Evolutionary conservation across 208 protist species (phyloP).

Genomic region (Leishmania mexicana): DNA sequence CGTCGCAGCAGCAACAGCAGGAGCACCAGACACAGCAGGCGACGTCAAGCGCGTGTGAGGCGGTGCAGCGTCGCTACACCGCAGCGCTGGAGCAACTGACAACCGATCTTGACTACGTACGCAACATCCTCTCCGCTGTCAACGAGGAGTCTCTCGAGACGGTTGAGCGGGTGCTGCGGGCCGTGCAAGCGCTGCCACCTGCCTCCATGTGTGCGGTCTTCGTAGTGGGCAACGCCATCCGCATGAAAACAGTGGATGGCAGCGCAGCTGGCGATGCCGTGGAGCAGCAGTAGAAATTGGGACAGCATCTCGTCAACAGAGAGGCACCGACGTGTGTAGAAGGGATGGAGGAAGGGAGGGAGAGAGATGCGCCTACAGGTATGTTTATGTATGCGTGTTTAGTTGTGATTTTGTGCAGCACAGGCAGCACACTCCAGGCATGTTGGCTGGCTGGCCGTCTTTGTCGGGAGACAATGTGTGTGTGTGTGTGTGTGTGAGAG

Average conservation of each 20-base stretch:
- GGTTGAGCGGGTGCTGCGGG: slow-evolving; percentile 44
- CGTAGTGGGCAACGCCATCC: slow-evolving; percentile 16
- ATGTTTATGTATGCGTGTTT: not conserved
- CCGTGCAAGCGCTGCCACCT: slow-evolving; percentile 39
- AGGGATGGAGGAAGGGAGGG: not conserved
- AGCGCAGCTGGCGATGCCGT: not conserved
- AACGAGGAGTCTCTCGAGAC: slow-evolving; percentile 67
- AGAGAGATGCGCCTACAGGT: not conserved
- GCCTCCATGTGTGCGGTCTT: slow-evolving; percentile 7
- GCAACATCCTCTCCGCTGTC: slow-evolving; percentile 76
- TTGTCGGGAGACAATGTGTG: not conserved
- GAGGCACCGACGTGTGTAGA: not conserved
- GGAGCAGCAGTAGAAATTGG: not conserved
- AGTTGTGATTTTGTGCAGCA: not conserved
- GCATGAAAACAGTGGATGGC: not conserved
- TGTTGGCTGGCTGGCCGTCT: no score
- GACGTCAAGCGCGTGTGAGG: not conserved
- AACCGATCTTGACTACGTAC: slow-evolving; percentile 73
- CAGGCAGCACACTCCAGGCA: no score
- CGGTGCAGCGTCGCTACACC: slow-evolving; percentile 12
- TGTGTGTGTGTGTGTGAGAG: not conserved
- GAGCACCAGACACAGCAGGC: not conserved
- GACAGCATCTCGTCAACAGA: not conserved
- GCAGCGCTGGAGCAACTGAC: slow-evolving; percentile 65
- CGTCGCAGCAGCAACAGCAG: not conserved